phyloP scores from a whole-genome alignment of 768 basidiomycete genomes.

The Pisolithus marmoratus region DNA sequence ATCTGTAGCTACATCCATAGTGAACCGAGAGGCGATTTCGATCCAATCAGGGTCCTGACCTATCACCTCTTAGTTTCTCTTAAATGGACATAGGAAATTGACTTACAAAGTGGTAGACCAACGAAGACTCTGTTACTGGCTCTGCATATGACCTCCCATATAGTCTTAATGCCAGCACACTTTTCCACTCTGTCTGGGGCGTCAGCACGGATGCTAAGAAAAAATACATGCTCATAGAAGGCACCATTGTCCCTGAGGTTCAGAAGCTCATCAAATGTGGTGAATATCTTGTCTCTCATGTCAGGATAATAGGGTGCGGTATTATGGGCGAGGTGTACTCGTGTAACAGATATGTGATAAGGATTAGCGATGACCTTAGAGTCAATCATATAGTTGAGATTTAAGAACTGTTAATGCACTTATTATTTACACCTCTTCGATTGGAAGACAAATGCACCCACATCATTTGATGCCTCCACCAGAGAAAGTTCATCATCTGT shows the following conservation, averaged over 20 bases:
- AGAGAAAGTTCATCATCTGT: conserved; percentile 35
- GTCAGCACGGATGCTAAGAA: not conserved
- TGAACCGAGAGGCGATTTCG: conserved; percentile 23
- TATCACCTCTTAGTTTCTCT: conserved; percentile 8
- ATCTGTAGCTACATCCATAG: conserved; percentile 22
- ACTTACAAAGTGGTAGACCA: conserved; percentile 40
- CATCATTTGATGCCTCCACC: conserved; percentile 28
- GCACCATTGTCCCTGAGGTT: conserved; percentile 13
- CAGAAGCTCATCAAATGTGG: conserved; percentile 37
- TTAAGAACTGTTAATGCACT: no score
- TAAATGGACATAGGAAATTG: not conserved
- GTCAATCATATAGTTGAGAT: no score
- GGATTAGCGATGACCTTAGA: conserved; percentile 6
- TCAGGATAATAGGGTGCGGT: conserved; percentile 33
- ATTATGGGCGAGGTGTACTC: conserved; percentile 30
- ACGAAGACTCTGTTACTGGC: conserved; percentile 43
- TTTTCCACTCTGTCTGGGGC: conserved; percentile 35
- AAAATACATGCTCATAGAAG: not conserved
- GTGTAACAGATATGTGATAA: conserved; percentile 28
- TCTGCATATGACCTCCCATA: conserved; percentile 34
- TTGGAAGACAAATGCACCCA: conserved; percentile 7
- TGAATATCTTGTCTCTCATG: conserved; percentile 40
- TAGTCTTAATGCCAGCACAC: conserved; percentile 19
- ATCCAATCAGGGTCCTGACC: conserved; percentile 36
- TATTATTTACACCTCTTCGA: no score